A percentile compares a stretch with the other conserved stretches of the same genome.
Evolutionary conservation across 768 basidiomycete genomes (phyloP).

Genomic region (Boletus sp.): DNA sequence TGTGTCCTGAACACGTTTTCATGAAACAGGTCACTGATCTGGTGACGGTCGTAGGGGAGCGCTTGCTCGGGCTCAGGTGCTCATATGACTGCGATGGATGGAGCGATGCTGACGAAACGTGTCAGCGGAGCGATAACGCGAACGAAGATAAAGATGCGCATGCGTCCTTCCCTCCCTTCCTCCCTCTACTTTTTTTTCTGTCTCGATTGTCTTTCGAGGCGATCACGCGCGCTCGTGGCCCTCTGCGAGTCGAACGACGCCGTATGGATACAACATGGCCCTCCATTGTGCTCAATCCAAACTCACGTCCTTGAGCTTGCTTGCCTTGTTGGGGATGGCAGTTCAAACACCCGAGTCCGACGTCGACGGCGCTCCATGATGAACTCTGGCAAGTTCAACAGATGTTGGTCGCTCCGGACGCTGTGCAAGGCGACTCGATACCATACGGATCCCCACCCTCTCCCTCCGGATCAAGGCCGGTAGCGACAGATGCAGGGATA

Average conservation of each 20-base stretch:
- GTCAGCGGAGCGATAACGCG: constrained; percentile 8
- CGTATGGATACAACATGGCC: not conserved
- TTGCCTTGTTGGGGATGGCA: not conserved
- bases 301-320: not conserved
- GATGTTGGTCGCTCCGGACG: not conserved
- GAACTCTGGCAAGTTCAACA: not conserved
- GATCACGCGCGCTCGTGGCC: not conserved
- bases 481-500: not conserved
- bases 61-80: not conserved
- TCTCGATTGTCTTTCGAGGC: not conserved
- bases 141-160: constrained; percentile 12
- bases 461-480: no score
- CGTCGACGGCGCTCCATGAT: not conserved
- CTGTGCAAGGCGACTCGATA: not conserved
- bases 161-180: no score
- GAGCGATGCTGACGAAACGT: not conserved
- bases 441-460: no score
- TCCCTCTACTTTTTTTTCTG: no score
- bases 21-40: constrained; percentile 12
- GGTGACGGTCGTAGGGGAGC: not conserved
- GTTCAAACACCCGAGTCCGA: not conserved
- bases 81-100: constrained; percentile 10
- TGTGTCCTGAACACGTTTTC: constrained; percentile 11
- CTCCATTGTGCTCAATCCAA: not conserved
- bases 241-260: not conserved